Conservation (phyloP, 805 yeast species). For the Candida montana region DNA sequence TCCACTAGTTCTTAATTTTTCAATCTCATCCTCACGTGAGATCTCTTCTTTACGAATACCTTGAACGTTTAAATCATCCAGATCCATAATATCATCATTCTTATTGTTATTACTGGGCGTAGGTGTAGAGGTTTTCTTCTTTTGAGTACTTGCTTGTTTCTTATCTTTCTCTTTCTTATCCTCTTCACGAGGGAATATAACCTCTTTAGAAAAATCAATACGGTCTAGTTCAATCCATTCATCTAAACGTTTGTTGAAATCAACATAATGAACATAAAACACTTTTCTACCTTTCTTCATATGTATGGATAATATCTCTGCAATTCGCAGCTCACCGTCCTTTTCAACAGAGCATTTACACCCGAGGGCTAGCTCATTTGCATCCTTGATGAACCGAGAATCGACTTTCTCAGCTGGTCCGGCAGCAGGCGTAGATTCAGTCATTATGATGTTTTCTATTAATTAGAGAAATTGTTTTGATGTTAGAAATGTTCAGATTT, state of each 20-base stretch:
- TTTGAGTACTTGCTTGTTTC: conserved; percentile 16
- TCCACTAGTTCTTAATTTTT: conserved; percentile 88
- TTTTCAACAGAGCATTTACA: conserved; percentile 79
- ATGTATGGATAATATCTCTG: conserved; percentile 79
- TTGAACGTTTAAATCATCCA: conserved; percentile 81
- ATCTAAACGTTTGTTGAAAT: conserved; percentile 92
- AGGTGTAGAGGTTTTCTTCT: conserved; percentile 32
- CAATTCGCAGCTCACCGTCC: conserved; percentile 73
- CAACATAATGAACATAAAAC: conserved; percentile 91
- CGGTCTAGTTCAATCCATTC: conserved; percentile 83
- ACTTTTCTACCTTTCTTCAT: conserved; percentile 69
- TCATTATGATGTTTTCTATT: neutral
- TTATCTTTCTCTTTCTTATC: conserved; percentile 37
- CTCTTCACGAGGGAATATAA: conserved; percentile 64
- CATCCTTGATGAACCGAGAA: conserved; percentile 21
- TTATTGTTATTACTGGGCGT: conserved; percentile 17
- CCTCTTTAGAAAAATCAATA: conserved; percentile 65
- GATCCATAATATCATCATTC: conserved; percentile 65
- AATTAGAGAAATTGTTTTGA: neutral
- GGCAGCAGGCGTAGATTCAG: neutral
- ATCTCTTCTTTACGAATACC: conserved; percentile 68
- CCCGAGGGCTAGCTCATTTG: conserved; percentile 60
- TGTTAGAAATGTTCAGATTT: neutral
- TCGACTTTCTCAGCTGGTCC: conserved; percentile 11
- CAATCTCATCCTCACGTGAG: conserved; percentile 86